Evolutionary conservation across 306 rosid genomes (phyloP).

Genomic region (Prunus mira): DNA sequence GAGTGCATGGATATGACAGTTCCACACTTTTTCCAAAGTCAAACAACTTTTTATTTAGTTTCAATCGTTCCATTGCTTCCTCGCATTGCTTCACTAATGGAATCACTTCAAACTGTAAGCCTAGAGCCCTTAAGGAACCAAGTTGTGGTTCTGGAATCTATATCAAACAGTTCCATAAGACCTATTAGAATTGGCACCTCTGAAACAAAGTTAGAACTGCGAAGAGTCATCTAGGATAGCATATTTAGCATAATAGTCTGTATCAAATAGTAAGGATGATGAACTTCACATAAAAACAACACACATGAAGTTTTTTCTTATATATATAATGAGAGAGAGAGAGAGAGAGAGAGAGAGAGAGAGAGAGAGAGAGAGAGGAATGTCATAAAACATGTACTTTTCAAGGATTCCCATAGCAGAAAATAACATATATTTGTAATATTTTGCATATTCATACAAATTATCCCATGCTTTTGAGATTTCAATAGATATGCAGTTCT

Average conservation of each 20-base stretch:
- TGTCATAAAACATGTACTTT: neutral
- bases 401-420: neutral
- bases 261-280: neutral
- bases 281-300: neutral
- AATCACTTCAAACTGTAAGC: slow-evolving; percentile 67
- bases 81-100: slow-evolving; percentile 80
- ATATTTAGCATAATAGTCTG: neutral
- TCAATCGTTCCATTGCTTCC: slow-evolving; percentile 56
- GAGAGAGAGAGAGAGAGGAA: neutral
- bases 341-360: neutral
- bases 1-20: slow-evolving; percentile 54
- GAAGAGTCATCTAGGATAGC: neutral
- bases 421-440: neutral
- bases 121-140: slow-evolving; percentile 62
- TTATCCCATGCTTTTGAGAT: neutral
- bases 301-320: neutral
- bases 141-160: slow-evolving; percentile 70
- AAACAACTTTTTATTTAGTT: slow-evolving; percentile 49
- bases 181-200: slow-evolving; percentile 12
- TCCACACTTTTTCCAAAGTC: slow-evolving; percentile 54
- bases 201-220: neutral
- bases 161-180: slow-evolving; percentile 28
- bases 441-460: neutral
- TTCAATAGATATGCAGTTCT: neutral
- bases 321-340: neutral